phyloP scores from a whole-genome alignment of 1,139 yeast species.

The Nakaseomyces sp. region DNA sequence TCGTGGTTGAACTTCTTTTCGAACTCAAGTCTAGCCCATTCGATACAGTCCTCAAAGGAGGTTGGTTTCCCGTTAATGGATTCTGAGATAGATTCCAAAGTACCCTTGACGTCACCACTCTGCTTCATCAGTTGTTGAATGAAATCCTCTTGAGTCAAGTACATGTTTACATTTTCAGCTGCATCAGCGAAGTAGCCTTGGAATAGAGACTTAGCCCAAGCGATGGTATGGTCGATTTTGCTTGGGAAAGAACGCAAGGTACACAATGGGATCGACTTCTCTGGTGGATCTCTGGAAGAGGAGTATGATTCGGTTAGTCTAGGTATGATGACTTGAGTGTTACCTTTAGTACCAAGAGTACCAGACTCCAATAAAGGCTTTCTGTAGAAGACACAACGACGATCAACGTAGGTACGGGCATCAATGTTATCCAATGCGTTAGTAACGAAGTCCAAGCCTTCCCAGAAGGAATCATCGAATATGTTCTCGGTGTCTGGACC shows the following conservation, averaged over 20 bases:
- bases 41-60: constrained; percentile 84
- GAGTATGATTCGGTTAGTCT: constrained; percentile 89
- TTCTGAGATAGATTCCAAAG: constrained; percentile 65
- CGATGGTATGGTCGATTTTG: constrained; percentile 96
- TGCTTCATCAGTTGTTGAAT: constrained; percentile 87
- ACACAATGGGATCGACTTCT: constrained; percentile 92
- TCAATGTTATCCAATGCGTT: constrained; percentile 96
- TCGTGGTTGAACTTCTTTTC: constrained; percentile 79
- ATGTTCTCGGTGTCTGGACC: constrained; percentile 87
- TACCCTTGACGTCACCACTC: constrained; percentile 82
- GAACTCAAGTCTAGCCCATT: constrained; percentile 89
- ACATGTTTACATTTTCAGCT: constrained; percentile 87
- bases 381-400: constrained; percentile 88
- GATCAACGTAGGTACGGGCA: constrained; percentile 94
- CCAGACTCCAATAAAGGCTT: constrained; percentile 94
- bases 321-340: constrained; percentile 93
- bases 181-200: constrained; percentile 88
- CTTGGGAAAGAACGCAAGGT: constrained; percentile 95
- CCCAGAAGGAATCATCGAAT: constrained; percentile 85
- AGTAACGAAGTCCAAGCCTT: constrained; percentile 72
- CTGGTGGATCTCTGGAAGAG: constrained; percentile 97
- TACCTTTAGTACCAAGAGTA: constrained; percentile 96
- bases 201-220: constrained; percentile 95
- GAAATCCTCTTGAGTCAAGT: constrained; percentile 84
- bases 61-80: constrained; percentile 77